These are phyloP conservation scores for Tulasnella sp. DNA, from an alignment of 768 basidiomycete genomes.

Conservation along the genomic window DNA sequence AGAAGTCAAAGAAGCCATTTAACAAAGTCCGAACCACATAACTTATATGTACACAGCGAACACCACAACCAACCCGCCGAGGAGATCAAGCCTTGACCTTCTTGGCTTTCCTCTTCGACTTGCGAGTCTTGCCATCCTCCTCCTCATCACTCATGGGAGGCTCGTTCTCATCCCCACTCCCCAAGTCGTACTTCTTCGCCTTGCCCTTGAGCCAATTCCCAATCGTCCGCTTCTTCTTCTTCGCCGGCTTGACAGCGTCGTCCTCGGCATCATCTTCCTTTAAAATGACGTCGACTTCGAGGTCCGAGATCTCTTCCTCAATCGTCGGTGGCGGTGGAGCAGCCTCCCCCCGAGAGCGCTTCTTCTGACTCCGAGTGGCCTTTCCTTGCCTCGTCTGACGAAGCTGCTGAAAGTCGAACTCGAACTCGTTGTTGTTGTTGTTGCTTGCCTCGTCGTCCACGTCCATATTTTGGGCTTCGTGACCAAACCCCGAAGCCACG, in stretches of 20 bases:
- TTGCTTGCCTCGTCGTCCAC: not conserved
- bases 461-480: not conserved
- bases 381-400: not conserved
- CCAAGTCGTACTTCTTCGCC: not conserved
- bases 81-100: not conserved
- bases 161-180: conserved; percentile 5
- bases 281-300: not conserved
- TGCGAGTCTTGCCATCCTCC: not conserved
- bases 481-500: not conserved
- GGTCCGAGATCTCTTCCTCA: not conserved
- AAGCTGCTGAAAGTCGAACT: not conserved
- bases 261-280: conserved; percentile 26
- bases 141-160: not conserved
- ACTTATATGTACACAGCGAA: not conserved
- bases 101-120: conserved; percentile 3
- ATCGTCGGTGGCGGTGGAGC: not conserved
- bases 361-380: not conserved
- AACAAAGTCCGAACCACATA: not conserved
- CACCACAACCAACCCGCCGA: not conserved
- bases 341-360: not conserved
- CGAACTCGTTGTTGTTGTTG: no score
- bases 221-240: conserved; percentile 6
- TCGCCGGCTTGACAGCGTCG: not conserved
- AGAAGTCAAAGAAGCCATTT: not conserved
- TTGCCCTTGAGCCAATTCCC: conserved; percentile 1